Evolutionary conservation across 2,329 filamentous ascomycete genomes (phyloP), one percentile per base, ranked within the genome.

Genomic region (Fusarium citri): DNA sequence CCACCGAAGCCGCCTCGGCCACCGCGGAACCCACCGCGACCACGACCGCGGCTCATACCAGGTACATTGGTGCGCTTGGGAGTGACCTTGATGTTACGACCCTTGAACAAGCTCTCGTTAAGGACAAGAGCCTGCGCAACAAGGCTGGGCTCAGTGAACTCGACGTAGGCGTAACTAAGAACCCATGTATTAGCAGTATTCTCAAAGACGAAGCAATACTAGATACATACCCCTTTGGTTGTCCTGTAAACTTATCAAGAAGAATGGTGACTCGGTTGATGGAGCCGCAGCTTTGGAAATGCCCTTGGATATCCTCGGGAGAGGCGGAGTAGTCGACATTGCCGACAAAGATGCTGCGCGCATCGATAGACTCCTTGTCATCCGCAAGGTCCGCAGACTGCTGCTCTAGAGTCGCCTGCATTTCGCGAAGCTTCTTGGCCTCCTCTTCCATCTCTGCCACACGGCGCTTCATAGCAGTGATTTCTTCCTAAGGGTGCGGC

Each of bases 241-340:
- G 94, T 70, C 96, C 96, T 14, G 94, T 97, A 78, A 98, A 98
- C 85, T 99, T 99, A 84, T 99, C 96, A 74, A 99, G 84, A 74
- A 99, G 85, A 73, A 99, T 99, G 2, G 96, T 99, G 64, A 99
- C 96, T 66, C 96, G 92, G 82, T 99, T 99, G 85, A 99, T 99
- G 73, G 92, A 94, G 65, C 96, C 96, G 76, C 94, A 97, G 85
- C 91, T 97, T 85, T 97, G 94, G 84, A 99, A 99, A 79, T 99
- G 96, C 64, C 94, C 93, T 84, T 99, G 96, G 64, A 99, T 76
- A 84, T 99, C 96, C 83, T 99, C 96, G 4, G 96, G 96, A 28
- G 94, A 97, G 23, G 95, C 94, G 68, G 93, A 94, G 81, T 99
- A 99, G 82, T 99, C 96, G 72, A 99, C 96, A 76, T 99, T 99